Evolutionary conservation across 371 early-diverging fungal genomes (phyloP).

Genomic region (Rhizopus stolonifer): DNA sequence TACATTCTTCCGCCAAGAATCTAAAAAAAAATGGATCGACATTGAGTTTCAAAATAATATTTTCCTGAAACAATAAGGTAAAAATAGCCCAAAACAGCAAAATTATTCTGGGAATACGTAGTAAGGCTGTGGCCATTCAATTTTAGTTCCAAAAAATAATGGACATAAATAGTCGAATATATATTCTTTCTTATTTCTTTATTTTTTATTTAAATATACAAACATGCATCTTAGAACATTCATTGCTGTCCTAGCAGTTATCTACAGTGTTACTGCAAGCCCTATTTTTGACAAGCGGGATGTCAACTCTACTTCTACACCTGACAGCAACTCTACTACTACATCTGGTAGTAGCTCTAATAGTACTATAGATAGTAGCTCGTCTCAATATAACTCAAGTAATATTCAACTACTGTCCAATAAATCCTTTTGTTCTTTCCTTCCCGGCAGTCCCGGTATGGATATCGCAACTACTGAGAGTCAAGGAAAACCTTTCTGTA

Average conservation of each 20-base stretch:
- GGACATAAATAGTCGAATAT: not conserved
- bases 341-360: not conserved
- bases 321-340: not conserved
- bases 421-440: conserved; percentile 38
- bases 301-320: not conserved
- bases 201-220: not conserved
- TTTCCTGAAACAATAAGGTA: not conserved
- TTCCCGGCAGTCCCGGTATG: conserved; percentile 42
- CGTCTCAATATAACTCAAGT: conserved; percentile 7
- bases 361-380: not conserved
- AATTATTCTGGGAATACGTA: too few relatives aligned
- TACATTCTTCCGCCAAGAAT: too few relatives aligned
- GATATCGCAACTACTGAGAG: conserved; percentile 41
- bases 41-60: not conserved
- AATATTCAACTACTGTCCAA: conserved; percentile 28
- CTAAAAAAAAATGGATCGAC: not conserved
- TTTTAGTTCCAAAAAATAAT: not conserved
- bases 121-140: too few relatives aligned
- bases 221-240: not conserved
- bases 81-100: not conserved
- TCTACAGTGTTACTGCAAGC: not conserved
- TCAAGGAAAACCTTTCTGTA: conserved; percentile 33
- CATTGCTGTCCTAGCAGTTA: not conserved
- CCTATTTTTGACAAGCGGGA: not conserved
- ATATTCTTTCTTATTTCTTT: not conserved